Evolutionary conservation across 495 filamentous ascomycete species (phyloP).

Genomic region (Penicillium canariense): DNA sequence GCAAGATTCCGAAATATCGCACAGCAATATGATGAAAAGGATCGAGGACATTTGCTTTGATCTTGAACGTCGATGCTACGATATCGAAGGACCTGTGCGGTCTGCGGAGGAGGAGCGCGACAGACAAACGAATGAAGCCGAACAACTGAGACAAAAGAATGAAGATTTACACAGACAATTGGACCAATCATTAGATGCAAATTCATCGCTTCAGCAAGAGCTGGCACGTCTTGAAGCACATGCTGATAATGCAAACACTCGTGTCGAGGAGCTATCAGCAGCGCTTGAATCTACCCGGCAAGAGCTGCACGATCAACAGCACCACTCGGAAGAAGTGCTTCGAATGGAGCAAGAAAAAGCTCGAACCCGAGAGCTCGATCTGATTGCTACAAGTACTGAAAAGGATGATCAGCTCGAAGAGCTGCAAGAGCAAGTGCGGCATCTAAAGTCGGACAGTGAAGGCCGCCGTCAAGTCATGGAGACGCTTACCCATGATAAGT

Average conservation of each 20-base stretch:
- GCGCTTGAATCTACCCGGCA: constrained; percentile 23
- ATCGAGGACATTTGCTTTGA: constrained; percentile 53
- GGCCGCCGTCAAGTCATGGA: constrained; percentile 18
- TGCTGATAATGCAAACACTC: constrained; percentile 22
- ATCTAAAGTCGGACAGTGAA: constrained; percentile 21
- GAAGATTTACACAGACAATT: constrained; percentile 27
- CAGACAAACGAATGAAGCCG: constrained; percentile 26
- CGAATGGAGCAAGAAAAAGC: constrained; percentile 28
- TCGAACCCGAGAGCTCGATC: constrained; percentile 40
- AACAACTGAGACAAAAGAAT: constrained; percentile 28
- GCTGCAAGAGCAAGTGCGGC: constrained; percentile 26
- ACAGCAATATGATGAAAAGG: constrained; percentile 43
- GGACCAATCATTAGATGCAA: constrained; percentile 19
- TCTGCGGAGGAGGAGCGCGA: constrained; percentile 44
- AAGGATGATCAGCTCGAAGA: constrained; percentile 47
- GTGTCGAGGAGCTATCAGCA: constrained; percentile 29
- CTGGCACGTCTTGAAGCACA: constrained; percentile 31
- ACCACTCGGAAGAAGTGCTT: constrained; percentile 21
- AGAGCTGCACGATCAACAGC: constrained; percentile 30
- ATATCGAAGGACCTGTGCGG: constrained; percentile 48
- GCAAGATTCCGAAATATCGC: constrained; percentile 32
- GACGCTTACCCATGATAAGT: constrained; percentile 19
- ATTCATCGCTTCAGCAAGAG: constrained; percentile 28
- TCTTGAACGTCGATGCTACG: constrained; percentile 52
- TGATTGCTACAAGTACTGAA: constrained; percentile 44